Percentiles rank a stretch among this genome's conserved stretches.
phyloP scores from a whole-genome alignment of 2,329 filamentous ascomycete species.

The Aspergillus cejpii region DNA sequence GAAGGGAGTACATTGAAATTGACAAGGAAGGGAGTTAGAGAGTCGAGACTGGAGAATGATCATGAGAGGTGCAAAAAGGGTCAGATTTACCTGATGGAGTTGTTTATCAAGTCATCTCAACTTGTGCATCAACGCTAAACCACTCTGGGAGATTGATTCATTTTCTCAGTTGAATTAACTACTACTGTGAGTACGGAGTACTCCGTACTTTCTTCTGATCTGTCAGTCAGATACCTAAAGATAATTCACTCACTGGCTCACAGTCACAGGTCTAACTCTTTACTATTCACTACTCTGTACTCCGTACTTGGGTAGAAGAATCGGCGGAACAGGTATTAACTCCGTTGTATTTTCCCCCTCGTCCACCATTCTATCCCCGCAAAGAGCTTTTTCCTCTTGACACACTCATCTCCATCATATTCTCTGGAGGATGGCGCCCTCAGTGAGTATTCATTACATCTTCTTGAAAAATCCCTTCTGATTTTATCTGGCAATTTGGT shows the following conservation, averaged over 20 bases:
- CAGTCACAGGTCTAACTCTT: too few relatives aligned
- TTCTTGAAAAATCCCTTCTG: too few relatives aligned
- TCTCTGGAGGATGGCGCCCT: constrained; percentile 21
- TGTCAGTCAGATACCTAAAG: background rate
- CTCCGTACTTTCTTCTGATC: background rate
- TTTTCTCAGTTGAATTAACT: too few relatives aligned
- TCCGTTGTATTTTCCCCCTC: background rate
- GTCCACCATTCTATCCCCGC: constrained; percentile 12
- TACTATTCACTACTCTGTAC: background rate
- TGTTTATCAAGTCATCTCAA: too few relatives aligned
- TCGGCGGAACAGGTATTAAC: background rate
- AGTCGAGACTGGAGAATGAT: background rate
- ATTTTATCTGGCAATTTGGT: too few relatives aligned
- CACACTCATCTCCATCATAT: constrained; percentile 1
- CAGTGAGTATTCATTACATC: constrained; percentile 19
- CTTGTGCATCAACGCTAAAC: background rate
- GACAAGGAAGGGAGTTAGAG: too few relatives aligned
- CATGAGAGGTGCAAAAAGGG: background rate
- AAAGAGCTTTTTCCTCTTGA: constrained; percentile 7
- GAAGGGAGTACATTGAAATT: too few relatives aligned
- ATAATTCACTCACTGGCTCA: too few relatives aligned
- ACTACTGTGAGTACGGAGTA: too few relatives aligned
- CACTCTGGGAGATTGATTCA: too few relatives aligned
- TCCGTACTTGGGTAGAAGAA: too few relatives aligned
- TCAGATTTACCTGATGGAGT: background rate